These are phyloP conservation scores for Cordyceps javanica DNA, from an alignment of 2,329 filamentous ascomycete species.

Conservation along the genomic window DNA sequence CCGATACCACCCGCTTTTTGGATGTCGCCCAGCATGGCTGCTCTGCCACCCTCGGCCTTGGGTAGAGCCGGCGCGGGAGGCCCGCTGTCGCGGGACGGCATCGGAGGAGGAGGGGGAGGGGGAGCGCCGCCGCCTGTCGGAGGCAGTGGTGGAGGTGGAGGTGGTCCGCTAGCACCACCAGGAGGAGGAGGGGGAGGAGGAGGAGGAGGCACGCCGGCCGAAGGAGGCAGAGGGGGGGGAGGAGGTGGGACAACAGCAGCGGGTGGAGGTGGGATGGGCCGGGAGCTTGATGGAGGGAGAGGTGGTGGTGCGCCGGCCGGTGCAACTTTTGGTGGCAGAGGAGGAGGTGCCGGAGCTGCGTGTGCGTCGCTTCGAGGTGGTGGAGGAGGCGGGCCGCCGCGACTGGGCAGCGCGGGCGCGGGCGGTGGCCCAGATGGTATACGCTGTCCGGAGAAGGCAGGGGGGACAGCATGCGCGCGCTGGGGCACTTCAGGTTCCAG, in stretches of 20 bases:
- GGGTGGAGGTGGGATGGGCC: conserved; percentile 50
- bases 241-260: conserved; percentile 39
- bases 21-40: conserved; percentile 64
- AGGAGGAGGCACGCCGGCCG: conserved; percentile 28
- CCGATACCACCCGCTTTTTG: conserved; percentile 61
- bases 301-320: conserved; percentile 32
- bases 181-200: conserved; percentile 33
- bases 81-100: conserved; percentile 53
- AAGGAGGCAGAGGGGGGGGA: conserved; percentile 35
- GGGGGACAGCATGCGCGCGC: conserved; percentile 69
- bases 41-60: conserved; percentile 40
- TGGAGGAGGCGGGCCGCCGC: conserved; percentile 66
- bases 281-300: conserved; percentile 44
- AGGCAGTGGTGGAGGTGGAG: conserved; percentile 34
- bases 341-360: conserved; percentile 31
- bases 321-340: conserved; percentile 44
- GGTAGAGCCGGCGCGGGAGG: conserved; percentile 41
- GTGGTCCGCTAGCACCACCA: conserved; percentile 20
- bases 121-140: conserved; percentile 32
- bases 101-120: conserved; percentile 42
- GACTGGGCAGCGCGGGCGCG: conserved; percentile 63
- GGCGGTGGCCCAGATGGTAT: conserved; percentile 38
- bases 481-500: conserved; percentile 52
- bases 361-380: conserved; percentile 37
- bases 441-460: conserved; percentile 66